Base-by-base conservation (phyloP, 148 eudicot genomes). In the Drosera capensis region DNA sequence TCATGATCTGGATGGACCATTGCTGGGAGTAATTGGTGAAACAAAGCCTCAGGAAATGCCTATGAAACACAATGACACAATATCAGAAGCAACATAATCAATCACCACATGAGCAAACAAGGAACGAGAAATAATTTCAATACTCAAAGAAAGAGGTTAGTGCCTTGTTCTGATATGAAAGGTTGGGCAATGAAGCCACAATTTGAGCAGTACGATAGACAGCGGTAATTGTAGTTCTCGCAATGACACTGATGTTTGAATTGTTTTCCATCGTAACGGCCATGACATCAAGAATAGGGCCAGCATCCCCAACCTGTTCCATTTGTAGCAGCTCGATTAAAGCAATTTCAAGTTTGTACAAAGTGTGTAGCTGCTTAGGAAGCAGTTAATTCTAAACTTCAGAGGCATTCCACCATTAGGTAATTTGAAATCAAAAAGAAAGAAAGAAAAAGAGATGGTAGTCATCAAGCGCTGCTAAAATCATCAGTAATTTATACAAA, bases 31-130 rank as follows among this genome's bases (percentile, higher is more conserved):
- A 85, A 65, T 48, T 85, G 95, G 65, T 92, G 95, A 65, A 85
- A 85, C 35, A 92, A 56, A 36, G 95, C 73, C 70, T 92, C 99
- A 3, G 99, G 99, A 67, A 92, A 92, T 35, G 95, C 94, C 99
- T 90, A 47, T 48, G 14, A 17, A 46, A 48, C 15, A 53, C 41
- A 46, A 53, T 21, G 24, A 24, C 12, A 46, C 40, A 36, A 34
- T 17, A 28, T 59, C 20, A 64, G 38, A 19, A 42, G 42, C 11
- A 20, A 26, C 13, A 31, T 23, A 7, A 21, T 16, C 35, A n/a
- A n/a, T n/a, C n/a, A n/a, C n/a, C n/a, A n/a, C n/a, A n/a, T n/a
- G n/a, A n/a, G n/a, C n/a, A 28, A 45, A 34, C 30, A 21, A 20
- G 34, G 5, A 46, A 35, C 34, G 20, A 26, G 46, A 40, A 38